Evolutionary conservation across 192 early-diverging fungal species (phyloP), one percentile per base, ranked within the genome.

Genomic region (Backusella tuberculispora): DNA sequence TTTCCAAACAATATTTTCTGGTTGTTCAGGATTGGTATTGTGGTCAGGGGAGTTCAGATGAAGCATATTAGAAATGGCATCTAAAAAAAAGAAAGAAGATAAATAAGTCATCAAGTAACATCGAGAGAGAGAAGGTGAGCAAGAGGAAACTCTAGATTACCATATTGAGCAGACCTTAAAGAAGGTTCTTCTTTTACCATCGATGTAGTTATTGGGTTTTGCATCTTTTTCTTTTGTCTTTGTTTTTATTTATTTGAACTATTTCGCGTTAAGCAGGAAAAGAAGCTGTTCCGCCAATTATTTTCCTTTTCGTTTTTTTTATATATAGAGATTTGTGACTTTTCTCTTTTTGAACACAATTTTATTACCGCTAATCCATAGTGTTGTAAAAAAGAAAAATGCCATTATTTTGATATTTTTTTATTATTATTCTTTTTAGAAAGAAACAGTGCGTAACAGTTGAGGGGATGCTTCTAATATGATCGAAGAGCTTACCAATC

Each of bases 1-100:
- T 74, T 99, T 99, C 98, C 98, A 99, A 68, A 97, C 92, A 1
- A 93, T 88, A 44, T 93, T 89, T 17, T 75, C 73, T 47, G 82
- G 71, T 15, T 78, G 60, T 63, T 72, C 77, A 17, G 74, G 72
- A 67, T 19, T 63, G 5, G 63, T 45, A 17, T 70, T 47, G 46
- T 44, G 60, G 37, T 15, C 81, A 73, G 83, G 79, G 46, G 88
- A 80, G 85, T 98, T 98, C 71, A 96, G 85, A 81, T 95, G 93
- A 60, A 98, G 91, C 95, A 98, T 94, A 19, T 90, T 81, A 10
- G 88, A 69, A 45, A 98, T 88, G 43, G 94, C 92, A 72, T 88
- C 95, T 97, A 84, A 69, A 43, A 41, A 41, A 41, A 67, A 80
- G 19, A n/a, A 66, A 19, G 34, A 46, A 21, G 29, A 2, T 60